Base-by-base conservation (phyloP, 1,139 yeast species). In the Yamadazyma buinensis region DNA sequence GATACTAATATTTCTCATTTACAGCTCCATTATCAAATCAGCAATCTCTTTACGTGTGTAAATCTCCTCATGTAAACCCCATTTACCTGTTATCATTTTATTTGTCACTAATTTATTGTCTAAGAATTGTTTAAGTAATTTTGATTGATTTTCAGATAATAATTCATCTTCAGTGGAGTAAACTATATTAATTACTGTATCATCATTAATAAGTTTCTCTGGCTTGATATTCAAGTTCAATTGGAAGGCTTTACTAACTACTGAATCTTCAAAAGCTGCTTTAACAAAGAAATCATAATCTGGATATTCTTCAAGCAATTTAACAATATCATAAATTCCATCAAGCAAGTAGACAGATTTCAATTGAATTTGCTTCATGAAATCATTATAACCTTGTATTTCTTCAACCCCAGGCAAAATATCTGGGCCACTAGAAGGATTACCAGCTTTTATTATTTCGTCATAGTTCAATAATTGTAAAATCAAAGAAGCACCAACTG, bases 401-500 rank as follows among this genome's bases (percentile, higher is more conserved):
- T 37, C 39, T 13, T 38, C 37, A 13, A 24, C 22, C 11, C 13
- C 18, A 18, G 30, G 23, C 4, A 15, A 5, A n/a, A 30, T 27
- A 8, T 14, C 18, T 8, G 25, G 23, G 3, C 26, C 18, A 7
- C 15, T 26, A 1, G 29, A 27, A 11, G 23, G 19, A 7, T 26
- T 5, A 1, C 59, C 63, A 4, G 11, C 20, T 9, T 33, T 32
- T 4, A 57, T 33, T 4, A 59, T 44, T 17, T 45, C 40, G 14
- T 38, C 36, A 35, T 44, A 53, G 37, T 64, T 61, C 15, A 79
- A 44, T 6, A 78, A 48, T 51, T 85, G 94, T 22, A 83, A 60
- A 2, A 75, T 66, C 30, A 87, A 52, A 3, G 85, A 79, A 1
- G 92, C 87, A 0, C 96, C 95, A 2, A 82, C 95, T 1, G 95